Evolutionary conservation across 148 eudicot species (phyloP), one percentile per base, ranked within the genome.

Genomic region (Rhododendron ferrugineum): DNA sequence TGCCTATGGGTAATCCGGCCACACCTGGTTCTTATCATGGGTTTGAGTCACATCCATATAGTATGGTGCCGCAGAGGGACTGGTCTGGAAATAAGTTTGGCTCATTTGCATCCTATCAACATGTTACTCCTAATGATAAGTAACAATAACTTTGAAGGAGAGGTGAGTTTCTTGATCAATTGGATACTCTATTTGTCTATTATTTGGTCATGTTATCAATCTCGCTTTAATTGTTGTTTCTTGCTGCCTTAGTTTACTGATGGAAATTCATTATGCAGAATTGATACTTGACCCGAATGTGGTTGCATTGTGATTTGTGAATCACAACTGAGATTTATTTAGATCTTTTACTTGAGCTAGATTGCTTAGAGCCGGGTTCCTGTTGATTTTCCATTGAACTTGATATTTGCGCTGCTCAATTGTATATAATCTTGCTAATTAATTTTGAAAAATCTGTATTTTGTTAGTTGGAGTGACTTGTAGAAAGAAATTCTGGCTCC

Each of bases 51-150:
- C 84, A 86, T 66, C 82, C 85, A 23, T 85, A 87, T 56, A 83
- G 81, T 72, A 87, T 89, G 93, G 70, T 87, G 91, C 94, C 87
- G 87, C 92, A 89, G 83, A 88, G 90, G 60, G 92, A 89, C 74
- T 90, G 91, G 90, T 85, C 90, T 40, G 93, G 90, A 64, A 85
- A 88, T 85, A 87, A 85, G 52, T 81, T 74, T 15, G 89, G 88
- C 14, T 64, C 83, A 2, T 64, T 70, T 80, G 81, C 78, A 14
- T 81, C 84, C 15, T 85, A 83, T 84, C 88, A 83, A 66, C 89
- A 85, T 83, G 86, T 82, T 76, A 54, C 85, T 47, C 85, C 89
- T 83, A 83, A 73, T 58, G 90, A 89, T 44, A 89, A 85, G 62
- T 88, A 76, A 88, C 44, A 47, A 1, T 54, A 1, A n/a, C 56